Evolutionary conservation across 176 grass and related monocot genomes (phyloP).

Genomic region (Bromus sterilis): DNA sequence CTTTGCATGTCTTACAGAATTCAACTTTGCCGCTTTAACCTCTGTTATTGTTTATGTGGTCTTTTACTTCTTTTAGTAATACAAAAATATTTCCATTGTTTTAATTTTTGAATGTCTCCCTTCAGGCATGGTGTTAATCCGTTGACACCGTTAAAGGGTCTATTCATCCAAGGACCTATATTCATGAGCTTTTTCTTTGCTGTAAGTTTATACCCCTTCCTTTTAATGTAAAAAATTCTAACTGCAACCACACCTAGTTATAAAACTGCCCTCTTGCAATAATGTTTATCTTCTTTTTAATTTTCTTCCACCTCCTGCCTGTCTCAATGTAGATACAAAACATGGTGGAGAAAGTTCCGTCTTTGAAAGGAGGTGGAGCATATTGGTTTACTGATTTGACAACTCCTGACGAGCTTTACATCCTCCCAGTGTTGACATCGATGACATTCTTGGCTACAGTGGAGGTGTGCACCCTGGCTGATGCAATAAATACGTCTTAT

Average conservation of each 20-base stretch:
- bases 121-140: conserved; percentile 66
- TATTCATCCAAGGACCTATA: conserved; percentile 78
- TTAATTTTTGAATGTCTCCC: neutral
- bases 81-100: neutral
- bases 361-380: conserved; percentile 78
- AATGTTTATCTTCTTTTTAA: conserved; percentile 14
- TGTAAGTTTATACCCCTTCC: conserved; percentile 44
- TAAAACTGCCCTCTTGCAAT: neutral
- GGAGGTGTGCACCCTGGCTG: conserved; percentile 44
- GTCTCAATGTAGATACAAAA: conserved; percentile 69
- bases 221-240: neutral
- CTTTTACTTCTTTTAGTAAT: neutral
- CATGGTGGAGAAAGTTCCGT: conserved; percentile 96
- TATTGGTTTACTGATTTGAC: conserved; percentile 99
- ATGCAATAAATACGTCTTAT: neutral
- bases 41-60: neutral
- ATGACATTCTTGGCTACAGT: conserved; percentile 66
- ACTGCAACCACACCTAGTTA: neutral
- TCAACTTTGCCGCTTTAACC: neutral
- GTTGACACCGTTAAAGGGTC: conserved; percentile 69
- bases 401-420: conserved; percentile 54
- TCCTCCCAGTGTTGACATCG: conserved; percentile 72
- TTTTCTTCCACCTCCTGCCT: neutral
- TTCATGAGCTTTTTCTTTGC: conserved; percentile 94
- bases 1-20: neutral